Base-by-base conservation (phyloP, 2,329 filamentous ascomycete species). In the Allantophomopsis cytisporea region DNA sequence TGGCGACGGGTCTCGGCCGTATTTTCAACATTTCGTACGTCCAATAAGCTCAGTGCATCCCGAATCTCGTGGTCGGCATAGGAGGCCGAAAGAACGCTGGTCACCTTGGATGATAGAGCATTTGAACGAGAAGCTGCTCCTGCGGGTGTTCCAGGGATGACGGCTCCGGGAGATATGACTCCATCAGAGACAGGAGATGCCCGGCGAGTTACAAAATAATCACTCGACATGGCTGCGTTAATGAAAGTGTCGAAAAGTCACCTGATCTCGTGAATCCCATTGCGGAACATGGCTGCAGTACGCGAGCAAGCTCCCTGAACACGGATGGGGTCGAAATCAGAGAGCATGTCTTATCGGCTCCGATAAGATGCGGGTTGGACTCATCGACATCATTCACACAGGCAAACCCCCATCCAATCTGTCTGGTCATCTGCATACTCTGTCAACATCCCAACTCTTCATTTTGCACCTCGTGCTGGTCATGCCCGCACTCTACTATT, bases 61-160 rank as follows among this genome's bases (percentile, higher is more conserved):
- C 86, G 76, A 49, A 96, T 94, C 49, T 95, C 89, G 5, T 84
- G 71, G 60, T 96, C 91, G 6, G 87, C 83, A 61, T 94, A 95
- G 0, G 89, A 94, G 2, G 86, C 80, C 4, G 91, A 94, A 37
- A 96, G 73, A 32, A 96, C 82, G 44, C 75, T 80, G 17, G 85
- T 83, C 49, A 95, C 74, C 54, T 91, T 86, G 44, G 80, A 81
- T 7, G 84, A 79, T 23, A 96, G 65, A 7, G 86, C 81, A 58
- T 76, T 71, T 36, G 57, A 56, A 18, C 56, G 49, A 1, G 55
- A 23, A 36, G 14, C 5, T 3, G 13, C 7, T 16, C 35, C 35
- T 7, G 15, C 20, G 47, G 17, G 56, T 45, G 43, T 50, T 49
- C 40, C 54, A 48, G 39, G 52, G 16, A 41, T 48, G 23, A 28